A percentile compares a stretch with the other conserved stretches of the same genome.
These are phyloP conservation scores for Helenozyma baotianmanensis DNA, from an alignment of 805 yeast genomes.

Conservation along the genomic window DNA sequence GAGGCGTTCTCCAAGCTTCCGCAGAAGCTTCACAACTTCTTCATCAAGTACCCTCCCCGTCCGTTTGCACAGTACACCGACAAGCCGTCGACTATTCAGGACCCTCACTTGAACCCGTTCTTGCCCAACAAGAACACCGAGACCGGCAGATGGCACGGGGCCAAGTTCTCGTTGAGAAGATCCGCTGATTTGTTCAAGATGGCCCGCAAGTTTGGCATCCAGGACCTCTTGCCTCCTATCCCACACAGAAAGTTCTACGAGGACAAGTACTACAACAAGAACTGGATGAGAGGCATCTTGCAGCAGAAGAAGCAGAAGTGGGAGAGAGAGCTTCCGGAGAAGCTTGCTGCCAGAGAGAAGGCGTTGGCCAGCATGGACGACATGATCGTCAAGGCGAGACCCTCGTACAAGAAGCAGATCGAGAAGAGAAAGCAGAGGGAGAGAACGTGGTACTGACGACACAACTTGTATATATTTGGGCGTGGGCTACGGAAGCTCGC, in stretches of 20 bases:
- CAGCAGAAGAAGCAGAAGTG: conserved; percentile 77
- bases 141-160: conserved; percentile 71
- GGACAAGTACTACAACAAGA: conserved; percentile 68
- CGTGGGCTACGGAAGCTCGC: no score
- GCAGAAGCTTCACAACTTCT: conserved; percentile 62
- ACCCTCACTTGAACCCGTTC: conserved; percentile 80
- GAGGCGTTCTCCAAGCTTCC: conserved; percentile 64
- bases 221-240: conserved; percentile 67
- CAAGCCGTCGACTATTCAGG: conserved; percentile 60
- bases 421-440: conserved; percentile 30
- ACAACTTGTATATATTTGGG: conserved; percentile 9
- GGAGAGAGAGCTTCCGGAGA: conserved; percentile 61
- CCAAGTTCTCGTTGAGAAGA: conserved; percentile 74
- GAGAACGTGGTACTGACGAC: conserved; percentile 32
- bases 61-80: conserved; percentile 66
- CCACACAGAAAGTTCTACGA: conserved; percentile 69
- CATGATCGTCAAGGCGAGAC: conserved; percentile 59
- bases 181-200: conserved; percentile 79
- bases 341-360: conserved; percentile 55
- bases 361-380: conserved; percentile 68
- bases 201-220: conserved; percentile 77
- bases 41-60: conserved; percentile 78
- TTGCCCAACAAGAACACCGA: conserved; percentile 79
- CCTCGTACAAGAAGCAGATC: conserved; percentile 37
- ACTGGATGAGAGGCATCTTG: conserved; percentile 70